Percentiles rank a stretch among this genome's conserved stretches.
Evolutionary conservation across 179 eudicot species (phyloP).

Genomic region (Actinidia polygama): DNA sequence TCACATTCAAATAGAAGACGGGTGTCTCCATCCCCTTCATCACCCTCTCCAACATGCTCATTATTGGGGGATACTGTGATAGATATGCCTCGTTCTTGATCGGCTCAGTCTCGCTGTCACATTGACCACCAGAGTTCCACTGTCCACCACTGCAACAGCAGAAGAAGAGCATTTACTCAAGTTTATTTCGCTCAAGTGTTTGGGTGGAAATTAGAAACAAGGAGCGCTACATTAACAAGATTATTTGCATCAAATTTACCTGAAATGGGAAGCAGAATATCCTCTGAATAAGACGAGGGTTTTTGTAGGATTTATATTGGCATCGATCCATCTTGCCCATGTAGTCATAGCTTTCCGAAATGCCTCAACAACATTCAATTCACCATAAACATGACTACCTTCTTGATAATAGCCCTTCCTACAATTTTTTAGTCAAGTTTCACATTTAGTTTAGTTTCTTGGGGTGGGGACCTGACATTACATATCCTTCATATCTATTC

Average conservation of each 20-base stretch:
- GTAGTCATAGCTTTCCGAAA: slow-evolving; percentile 79
- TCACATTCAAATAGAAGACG: slow-evolving; percentile 58
- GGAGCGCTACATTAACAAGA: not conserved
- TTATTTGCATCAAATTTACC: slow-evolving; percentile 31
- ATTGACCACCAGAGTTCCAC: slow-evolving; percentile 69
- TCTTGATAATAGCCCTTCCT: slow-evolving; percentile 89
- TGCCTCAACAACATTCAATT: slow-evolving; percentile 70
- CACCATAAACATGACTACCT: slow-evolving; percentile 73
- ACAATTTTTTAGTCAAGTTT: slow-evolving; percentile 13
- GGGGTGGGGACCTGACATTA: not conserved
- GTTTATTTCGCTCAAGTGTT: not conserved
- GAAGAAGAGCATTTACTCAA: not conserved
- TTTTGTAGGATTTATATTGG: slow-evolving; percentile 53
- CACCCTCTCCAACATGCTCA: slow-evolving; percentile 53
- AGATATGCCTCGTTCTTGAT: slow-evolving; percentile 42
- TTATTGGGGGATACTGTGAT: slow-evolving; percentile 33
- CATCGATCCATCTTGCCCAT: slow-evolving; percentile 85
- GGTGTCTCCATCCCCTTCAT: slow-evolving; percentile 49
- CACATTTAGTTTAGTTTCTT: not conserved
- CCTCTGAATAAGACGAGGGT: slow-evolving; percentile 78
- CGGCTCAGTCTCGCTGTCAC: slow-evolving; percentile 57
- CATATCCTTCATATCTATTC: not conserved
- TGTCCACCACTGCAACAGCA: slow-evolving; percentile 46
- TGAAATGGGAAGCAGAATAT: slow-evolving; percentile 76
- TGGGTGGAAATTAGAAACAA: not conserved